A percentile compares a stretch with the other conserved stretches of the same genome.
Conservation (phyloP, 129 eudicot genomes). For the Erigeron canadensis region DNA sequence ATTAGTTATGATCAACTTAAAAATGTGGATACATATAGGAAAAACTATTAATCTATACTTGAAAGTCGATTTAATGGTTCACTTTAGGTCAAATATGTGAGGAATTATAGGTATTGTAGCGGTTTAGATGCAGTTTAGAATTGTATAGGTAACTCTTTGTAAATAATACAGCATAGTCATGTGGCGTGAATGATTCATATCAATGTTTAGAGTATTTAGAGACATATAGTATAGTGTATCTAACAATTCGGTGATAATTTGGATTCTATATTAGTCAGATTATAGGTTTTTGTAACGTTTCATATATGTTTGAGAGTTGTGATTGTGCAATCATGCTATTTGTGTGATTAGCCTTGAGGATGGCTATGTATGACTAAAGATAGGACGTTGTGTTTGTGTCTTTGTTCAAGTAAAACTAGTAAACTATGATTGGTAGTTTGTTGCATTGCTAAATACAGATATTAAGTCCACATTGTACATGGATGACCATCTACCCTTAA, state of each 20-base stretch:
- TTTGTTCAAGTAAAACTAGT: no score
- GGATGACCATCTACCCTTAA: neutral
- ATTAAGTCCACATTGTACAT: neutral
- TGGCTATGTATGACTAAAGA: neutral
- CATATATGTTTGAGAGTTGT: neutral
- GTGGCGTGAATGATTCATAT: neutral
- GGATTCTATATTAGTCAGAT: neutral
- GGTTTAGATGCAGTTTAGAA: conserved; percentile 15
- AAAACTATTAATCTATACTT: neutral
- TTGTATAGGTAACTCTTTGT: neutral
- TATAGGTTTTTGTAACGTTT: neutral
- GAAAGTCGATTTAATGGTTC: neutral
- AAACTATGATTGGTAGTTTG: neutral
- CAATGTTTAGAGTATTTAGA: neutral
- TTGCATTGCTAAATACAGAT: neutral
- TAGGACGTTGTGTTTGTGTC: neutral
- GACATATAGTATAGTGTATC: neutral
- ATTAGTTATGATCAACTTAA: neutral
- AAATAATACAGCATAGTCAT: neutral
- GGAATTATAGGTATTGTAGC: conserved; percentile 11
- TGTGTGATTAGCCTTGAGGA: neutral
- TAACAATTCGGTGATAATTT: neutral
- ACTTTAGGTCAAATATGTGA: neutral
- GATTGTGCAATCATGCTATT: neutral
- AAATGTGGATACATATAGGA: neutral